phyloP scores from a whole-genome alignment of 2,329 filamentous ascomycete species.

The Cytospora leucostoma region DNA sequence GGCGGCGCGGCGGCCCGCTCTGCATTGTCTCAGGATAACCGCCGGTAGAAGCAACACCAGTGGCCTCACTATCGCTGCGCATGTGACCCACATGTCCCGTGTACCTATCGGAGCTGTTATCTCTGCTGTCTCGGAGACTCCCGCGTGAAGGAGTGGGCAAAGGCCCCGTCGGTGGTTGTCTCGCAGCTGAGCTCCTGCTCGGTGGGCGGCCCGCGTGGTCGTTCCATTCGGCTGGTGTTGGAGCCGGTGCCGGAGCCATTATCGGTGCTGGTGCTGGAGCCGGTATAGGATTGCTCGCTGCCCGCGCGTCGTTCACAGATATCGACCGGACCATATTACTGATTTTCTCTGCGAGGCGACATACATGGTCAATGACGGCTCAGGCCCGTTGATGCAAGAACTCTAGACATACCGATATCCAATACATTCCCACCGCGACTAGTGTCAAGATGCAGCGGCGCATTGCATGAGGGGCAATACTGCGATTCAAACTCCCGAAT shows the following conservation, averaged over 20 bases:
- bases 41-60: conserved; percentile 71
- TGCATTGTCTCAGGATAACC: conserved; percentile 79
- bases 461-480: conserved; percentile 91
- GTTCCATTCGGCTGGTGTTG: conserved; percentile 63
- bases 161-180: conserved; percentile 33
- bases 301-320: conserved; percentile 65
- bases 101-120: conserved; percentile 49
- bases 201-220: conserved; percentile 56
- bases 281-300: conserved; percentile 54
- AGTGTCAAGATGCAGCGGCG: conserved; percentile 87
- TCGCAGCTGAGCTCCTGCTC: conserved; percentile 49
- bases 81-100: conserved; percentile 55
- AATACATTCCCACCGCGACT: conserved; percentile 90
- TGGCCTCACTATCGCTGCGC: conserved; percentile 78
- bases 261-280: conserved; percentile 62
- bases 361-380: conserved; percentile 35
- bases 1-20: conserved; percentile 66
- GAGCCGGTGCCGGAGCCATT: conserved; percentile 64
- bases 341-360: conserved; percentile 73
- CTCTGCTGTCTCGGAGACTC: conserved; percentile 49
- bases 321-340: conserved; percentile 88
- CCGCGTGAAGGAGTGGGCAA: conserved; percentile 38
- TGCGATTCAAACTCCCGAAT: conserved; percentile 93
- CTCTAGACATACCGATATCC: conserved; percentile 71
- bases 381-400: not conserved